Evolutionary conservation across 768 basidiomycete genomes (phyloP), one percentile per base, ranked within the genome.

Genomic region (Termitomyces sp.): DNA sequence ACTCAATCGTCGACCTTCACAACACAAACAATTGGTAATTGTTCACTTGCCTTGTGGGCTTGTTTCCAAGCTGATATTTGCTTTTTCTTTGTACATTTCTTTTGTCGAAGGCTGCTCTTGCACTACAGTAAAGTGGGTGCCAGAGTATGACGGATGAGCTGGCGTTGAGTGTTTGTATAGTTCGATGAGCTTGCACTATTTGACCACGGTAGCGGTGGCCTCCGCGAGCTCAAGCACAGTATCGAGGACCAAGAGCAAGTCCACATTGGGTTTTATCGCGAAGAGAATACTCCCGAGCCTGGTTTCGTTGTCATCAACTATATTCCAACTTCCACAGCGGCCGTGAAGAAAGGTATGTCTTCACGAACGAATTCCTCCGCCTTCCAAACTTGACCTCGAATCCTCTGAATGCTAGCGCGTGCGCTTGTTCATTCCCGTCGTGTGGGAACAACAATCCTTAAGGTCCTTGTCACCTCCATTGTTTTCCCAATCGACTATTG

Each of bases 381-480:
- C 36, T 37, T 43, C 41, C 5, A 34, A 27, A 41, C 34, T 48
- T 26, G 44, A 59, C n/a, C n/a, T 59, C 62, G n/a, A 8, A 41
- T 55, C 20, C 56, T 58, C 27, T 46, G 59, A 54, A 27, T 53
- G 51, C 27, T 57, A 80, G 81, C 80, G 14, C 72, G 76, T 37
- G 74, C 74, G 4, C 69, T 80, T 31, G 79, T 80, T 10, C 76
- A 80, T 61, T 77, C 80, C 13, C 73, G 79, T 52, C 72, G 79
- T 9, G 65, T 81, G 54, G 77, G 77, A 16, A 69, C 70, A 18
- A 69, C 70, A 29, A 67, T 78, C 49, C 78, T 81, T 63, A 77
- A 76, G 70, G 80, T 79, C 55, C 67, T 65, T 62, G 51, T 43
- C 41, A 24, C 58, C 32, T 49, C 57, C 48, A 66, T 67, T 64